Base-by-base conservation (phyloP, 129 eudicot species). In the Solidago caesia region DNA sequence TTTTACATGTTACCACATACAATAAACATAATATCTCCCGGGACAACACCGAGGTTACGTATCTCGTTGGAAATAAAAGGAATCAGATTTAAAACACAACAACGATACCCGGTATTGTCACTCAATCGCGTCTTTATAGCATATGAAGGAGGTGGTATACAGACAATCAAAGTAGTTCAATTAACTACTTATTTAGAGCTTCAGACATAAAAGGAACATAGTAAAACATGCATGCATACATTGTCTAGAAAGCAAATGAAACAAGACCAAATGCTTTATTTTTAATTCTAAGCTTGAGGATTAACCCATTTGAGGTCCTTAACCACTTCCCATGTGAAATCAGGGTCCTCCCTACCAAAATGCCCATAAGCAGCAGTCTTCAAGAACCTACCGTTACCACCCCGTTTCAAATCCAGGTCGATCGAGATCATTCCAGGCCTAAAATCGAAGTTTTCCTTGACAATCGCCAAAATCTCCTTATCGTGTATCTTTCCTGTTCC, bases 321-420 rank as follows among this genome's bases (percentile, higher is more conserved):
- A 43, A 73, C 77, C 45, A 73, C 77, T 59, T 73, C 77, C 77
- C 77, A 73, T 10, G 77, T 73, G 69, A 73, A 73, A 47, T 73
- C 77, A n/a, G 77, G 77, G 39, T 73, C 77, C 26, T 73, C 77
- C 58, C 77, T 73, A 25, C 77, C 77, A 61, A 73, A 73, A 45
- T 73, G 77, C 2, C 77, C 77, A 60, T 73, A 73, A 12, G 77
- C 77, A 60, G 77, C 77, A 10, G 77, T 73, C 77, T 73, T 73
- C 77, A 73, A 60, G 57, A 73, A 73, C 70, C 77, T 73, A 12
- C 72, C 72, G 33, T 73, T 73, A 2, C 77, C 77, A 16, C 77
- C 69, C 39, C 77, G 59, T 44, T 73, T 73, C 21, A 73, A 14
- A 73, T 73, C 77, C 21, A 73, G 33, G 15, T 60, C 67, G 7